Percentiles rank a stretch among this genome's conserved stretches.
Conservation (phyloP, 2,329 filamentous ascomycete genomes). For the Pseudogymnoascus verrucosus region DNA sequence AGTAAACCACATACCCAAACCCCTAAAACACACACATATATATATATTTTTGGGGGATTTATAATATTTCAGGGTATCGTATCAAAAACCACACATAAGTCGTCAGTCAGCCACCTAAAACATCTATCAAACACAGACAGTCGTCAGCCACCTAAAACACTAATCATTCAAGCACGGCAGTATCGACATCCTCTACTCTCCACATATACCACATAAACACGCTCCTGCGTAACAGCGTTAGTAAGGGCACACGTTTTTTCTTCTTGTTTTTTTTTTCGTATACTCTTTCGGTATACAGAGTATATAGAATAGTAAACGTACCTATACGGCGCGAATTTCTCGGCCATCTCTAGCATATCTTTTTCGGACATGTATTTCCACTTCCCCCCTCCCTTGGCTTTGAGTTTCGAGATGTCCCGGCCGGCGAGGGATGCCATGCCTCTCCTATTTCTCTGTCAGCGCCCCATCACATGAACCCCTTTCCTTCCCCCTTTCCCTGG, state of each 20-base stretch:
- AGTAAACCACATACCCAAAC: no score
- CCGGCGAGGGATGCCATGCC: slow-evolving; percentile 88
- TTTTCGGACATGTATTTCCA: slow-evolving; percentile 97
- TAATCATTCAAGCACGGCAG: slow-evolving; percentile 46
- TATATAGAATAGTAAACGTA: slow-evolving; percentile 28
- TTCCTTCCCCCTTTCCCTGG: background rate
- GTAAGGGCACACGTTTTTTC: background rate
- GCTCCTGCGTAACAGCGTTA: slow-evolving; percentile 43
- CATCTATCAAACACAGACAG: no score
- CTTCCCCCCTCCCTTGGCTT: slow-evolving; percentile 70
- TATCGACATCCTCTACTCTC: slow-evolving; percentile 72
- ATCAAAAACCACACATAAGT: background rate
- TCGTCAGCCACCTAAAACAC: slow-evolving; percentile 13
- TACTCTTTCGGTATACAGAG: no score
- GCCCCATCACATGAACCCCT: background rate
- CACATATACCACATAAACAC: slow-evolving; percentile 99
- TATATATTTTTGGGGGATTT: no score
- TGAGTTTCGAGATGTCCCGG: slow-evolving; percentile 74
- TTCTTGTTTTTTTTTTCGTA: no score
- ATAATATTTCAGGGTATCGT: background rate
- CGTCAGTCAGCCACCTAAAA: no score
- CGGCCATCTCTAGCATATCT: slow-evolving; percentile 80
- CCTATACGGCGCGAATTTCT: slow-evolving; percentile 75
- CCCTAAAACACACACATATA: no score
- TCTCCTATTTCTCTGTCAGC: slow-evolving; percentile 36